phyloP scores from a whole-genome alignment of 164 flowering plant genomes.

The Magnolia sinica region DNA sequence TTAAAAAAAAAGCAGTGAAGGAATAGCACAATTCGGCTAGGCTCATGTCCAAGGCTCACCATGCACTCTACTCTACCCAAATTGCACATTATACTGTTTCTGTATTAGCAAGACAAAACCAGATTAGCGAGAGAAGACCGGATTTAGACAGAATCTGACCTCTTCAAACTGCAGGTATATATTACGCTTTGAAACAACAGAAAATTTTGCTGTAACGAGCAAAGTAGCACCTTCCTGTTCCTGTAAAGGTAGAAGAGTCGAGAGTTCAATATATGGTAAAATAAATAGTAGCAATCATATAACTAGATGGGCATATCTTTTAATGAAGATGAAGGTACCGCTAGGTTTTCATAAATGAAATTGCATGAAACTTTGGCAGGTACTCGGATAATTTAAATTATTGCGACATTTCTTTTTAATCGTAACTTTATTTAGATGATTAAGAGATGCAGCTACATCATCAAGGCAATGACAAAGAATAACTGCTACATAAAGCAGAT shows the following conservation, averaged over 20 bases:
- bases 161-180: constrained; percentile 87
- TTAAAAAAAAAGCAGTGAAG: too few species aligned
- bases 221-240: constrained; percentile 92
- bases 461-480: too few species aligned
- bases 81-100: too few species aligned
- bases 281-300: not conserved
- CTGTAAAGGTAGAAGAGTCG: constrained; percentile 32
- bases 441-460: too few species aligned
- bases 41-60: too few species aligned
- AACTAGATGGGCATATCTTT: not conserved
- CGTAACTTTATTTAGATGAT: too few species aligned
- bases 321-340: not conserved
- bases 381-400: not conserved
- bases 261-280: not conserved
- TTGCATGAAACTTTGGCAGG: too few species aligned
- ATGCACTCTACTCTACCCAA: too few species aligned
- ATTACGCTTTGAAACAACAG: constrained; percentile 67
- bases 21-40: too few species aligned
- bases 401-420: not conserved
- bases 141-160: constrained; percentile 36
- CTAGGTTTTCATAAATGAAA: not conserved
- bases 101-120: too few species aligned
- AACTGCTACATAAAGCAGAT: too few species aligned
- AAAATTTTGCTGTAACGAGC: constrained; percentile 84
- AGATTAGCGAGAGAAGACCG: too few species aligned